A percentile compares a stretch with the other conserved stretches of the same genome.
Conservation (phyloP, 371 early-diverging fungal genomes). For the Mortierella sp. region DNA sequence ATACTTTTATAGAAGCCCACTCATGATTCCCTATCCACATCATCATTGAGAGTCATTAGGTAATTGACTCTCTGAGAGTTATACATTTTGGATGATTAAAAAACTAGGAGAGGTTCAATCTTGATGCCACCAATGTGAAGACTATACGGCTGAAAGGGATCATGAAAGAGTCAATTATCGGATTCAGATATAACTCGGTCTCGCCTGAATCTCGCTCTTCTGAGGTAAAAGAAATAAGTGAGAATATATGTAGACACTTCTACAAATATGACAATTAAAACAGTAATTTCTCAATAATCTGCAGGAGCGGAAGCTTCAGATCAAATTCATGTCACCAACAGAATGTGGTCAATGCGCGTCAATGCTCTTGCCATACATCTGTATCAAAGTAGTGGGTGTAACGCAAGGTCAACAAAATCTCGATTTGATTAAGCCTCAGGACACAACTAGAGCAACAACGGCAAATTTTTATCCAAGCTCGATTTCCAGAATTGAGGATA, state of each 20-base stretch:
- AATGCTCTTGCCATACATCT: constrained; percentile 14
- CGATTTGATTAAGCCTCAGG: neutral
- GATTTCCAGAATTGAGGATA: neutral
- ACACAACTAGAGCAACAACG: neutral
- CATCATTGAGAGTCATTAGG: neutral
- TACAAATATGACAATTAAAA: neutral
- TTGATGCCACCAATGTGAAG: constrained; percentile 7
- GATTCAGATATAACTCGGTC: constrained; percentile 7
- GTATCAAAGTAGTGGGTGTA: neutral
- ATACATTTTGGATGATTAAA: neutral
- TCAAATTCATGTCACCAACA: constrained; percentile 19
- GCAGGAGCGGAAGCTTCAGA: constrained; percentile 25
- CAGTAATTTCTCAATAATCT: no score
- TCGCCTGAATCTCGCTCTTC: neutral
- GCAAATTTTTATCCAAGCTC: neutral
- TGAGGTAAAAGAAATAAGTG: neutral
- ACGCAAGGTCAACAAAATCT: neutral
- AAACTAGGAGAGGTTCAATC: constrained; percentile 11
- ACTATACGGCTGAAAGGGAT: neutral
- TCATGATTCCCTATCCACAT: neutral
- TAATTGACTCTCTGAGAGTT: neutral
- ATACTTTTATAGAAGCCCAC: no score
- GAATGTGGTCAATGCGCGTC: constrained; percentile 37
- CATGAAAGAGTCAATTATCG: constrained; percentile 18
- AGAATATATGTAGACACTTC: neutral